Conservation (phyloP, 176 grass and related monocot genomes). For the Pharus latifolius region DNA sequence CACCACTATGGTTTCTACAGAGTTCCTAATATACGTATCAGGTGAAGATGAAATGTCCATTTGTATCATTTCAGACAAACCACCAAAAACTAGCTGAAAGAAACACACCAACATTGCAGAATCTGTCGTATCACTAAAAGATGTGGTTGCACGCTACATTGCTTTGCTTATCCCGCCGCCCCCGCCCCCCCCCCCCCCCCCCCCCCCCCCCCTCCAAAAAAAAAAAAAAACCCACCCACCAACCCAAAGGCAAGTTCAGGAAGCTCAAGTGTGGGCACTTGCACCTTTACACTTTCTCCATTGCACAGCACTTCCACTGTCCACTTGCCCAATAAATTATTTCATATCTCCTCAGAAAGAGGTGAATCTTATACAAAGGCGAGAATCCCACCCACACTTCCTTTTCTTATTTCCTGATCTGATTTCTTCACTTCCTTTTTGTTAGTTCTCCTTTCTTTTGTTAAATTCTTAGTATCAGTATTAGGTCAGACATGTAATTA, state of each 20-base stretch:
- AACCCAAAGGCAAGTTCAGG: not conserved
- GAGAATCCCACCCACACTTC: not conserved
- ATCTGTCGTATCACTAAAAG: not conserved
- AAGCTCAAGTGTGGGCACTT: not conserved
- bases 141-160: not conserved
- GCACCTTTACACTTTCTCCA: not conserved
- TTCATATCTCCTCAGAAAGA: slow-evolving; percentile 19
- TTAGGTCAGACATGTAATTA: too few species aligned
- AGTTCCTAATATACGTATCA: not conserved
- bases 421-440: not conserved
- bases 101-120: slow-evolving; percentile 7
- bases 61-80: not conserved
- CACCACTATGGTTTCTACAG: not conserved
- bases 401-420: slow-evolving; percentile 11
- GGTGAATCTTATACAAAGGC: slow-evolving; percentile 18
- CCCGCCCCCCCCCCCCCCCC: too few species aligned
- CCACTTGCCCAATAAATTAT: slow-evolving; percentile 13
- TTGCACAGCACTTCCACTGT: slow-evolving; percentile 9
- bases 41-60: not conserved
- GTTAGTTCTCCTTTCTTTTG: slow-evolving; percentile 2
- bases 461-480: slow-evolving; percentile 10
- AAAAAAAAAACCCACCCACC: slow-evolving; percentile 1
- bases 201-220: too few species aligned
- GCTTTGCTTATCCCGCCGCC: too few species aligned
- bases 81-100: not conserved